These are phyloP conservation scores for Colletotrichum lini DNA, from an alignment of 2,329 filamentous ascomycete genomes.

Conservation along the genomic window DNA sequence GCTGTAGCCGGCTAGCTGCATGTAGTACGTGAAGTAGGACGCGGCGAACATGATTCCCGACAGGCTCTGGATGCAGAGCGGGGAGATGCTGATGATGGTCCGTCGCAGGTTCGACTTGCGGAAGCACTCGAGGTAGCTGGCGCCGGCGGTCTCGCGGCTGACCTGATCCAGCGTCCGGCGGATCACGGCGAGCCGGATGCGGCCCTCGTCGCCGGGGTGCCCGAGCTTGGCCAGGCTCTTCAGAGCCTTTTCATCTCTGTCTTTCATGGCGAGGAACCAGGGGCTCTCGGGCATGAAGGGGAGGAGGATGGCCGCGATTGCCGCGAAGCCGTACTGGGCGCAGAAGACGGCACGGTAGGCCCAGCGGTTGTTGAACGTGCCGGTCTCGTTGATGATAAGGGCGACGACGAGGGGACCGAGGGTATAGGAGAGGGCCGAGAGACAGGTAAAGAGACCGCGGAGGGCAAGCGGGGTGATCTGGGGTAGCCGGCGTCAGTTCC, in stretches of 20 bases:
- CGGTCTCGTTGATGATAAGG: constrained; percentile 51
- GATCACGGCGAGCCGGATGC: constrained; percentile 49
- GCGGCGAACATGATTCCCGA: constrained; percentile 45
- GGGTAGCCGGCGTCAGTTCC: constrained; percentile 47
- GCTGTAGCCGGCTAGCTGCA: constrained; percentile 58
- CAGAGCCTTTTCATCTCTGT: constrained; percentile 52
- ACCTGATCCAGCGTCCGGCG: constrained; percentile 50
- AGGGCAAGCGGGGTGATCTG: constrained; percentile 50
- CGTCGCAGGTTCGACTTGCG: constrained; percentile 55
- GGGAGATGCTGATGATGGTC: constrained; percentile 56
- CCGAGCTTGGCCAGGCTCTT: constrained; percentile 53
- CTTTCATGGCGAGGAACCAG: constrained; percentile 55
- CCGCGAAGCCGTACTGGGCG: constrained; percentile 52
- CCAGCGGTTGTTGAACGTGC: constrained; percentile 48
- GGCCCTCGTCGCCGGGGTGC: constrained; percentile 46
- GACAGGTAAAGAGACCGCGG: constrained; percentile 48
- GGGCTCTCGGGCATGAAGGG: constrained; percentile 61
- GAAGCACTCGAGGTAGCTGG: constrained; percentile 58
- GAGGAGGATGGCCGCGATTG: constrained; percentile 48
- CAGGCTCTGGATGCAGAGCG: constrained; percentile 51
- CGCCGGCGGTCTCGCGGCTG: constrained; percentile 52
- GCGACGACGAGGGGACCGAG: constrained; percentile 50
- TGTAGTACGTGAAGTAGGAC: constrained; percentile 56
- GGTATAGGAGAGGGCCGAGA: constrained; percentile 46
- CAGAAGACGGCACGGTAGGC: constrained; percentile 52